phyloP scores from a whole-genome alignment of 2,329 filamentous ascomycete genomes.

The Penicillium occitanis region DNA sequence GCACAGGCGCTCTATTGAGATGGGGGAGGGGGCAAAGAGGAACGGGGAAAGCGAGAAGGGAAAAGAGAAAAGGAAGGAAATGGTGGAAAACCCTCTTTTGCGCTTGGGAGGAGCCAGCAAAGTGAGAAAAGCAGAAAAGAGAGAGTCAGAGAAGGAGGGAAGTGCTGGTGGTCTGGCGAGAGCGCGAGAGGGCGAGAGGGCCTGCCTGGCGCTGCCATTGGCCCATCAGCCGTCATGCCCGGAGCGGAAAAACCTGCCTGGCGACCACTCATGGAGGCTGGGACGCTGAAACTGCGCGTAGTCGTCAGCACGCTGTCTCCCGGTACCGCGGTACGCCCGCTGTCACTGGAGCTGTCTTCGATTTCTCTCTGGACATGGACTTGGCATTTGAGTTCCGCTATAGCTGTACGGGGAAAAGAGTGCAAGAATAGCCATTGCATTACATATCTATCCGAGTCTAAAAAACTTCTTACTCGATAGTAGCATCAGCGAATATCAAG shows the following conservation, averaged over 20 bases:
- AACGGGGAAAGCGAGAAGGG: constrained; percentile 27
- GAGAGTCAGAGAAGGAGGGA: constrained; percentile 6
- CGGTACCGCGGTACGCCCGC: constrained; percentile 1
- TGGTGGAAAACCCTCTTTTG: constrained; percentile 16
- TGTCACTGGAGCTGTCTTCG: neutral
- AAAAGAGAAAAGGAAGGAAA: constrained; percentile 22
- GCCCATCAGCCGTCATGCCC: constrained; percentile 13
- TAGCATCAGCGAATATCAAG: neutral
- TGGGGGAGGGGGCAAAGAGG: constrained; percentile 24
- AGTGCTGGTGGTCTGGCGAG: constrained; percentile 3
- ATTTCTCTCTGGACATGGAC: neutral
- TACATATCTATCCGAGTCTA: neutral
- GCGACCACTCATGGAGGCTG: constrained; percentile 14
- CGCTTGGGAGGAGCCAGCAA: neutral
- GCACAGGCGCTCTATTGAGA: neutral
- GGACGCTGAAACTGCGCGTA: constrained; percentile 16
- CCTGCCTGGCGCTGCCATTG: constrained; percentile 11
- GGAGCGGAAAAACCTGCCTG: constrained; percentile 21
- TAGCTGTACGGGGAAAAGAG: neutral
- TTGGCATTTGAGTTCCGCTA: no score
- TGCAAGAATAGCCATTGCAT: neutral
- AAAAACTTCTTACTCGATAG: neutral
- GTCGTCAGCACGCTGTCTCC: constrained; percentile 15
- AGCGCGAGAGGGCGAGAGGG: constrained; percentile 11
- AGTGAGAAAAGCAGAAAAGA: neutral